phyloP scores from a whole-genome alignment of 2,329 filamentous ascomycete species.

The Bertia moriformis region DNA sequence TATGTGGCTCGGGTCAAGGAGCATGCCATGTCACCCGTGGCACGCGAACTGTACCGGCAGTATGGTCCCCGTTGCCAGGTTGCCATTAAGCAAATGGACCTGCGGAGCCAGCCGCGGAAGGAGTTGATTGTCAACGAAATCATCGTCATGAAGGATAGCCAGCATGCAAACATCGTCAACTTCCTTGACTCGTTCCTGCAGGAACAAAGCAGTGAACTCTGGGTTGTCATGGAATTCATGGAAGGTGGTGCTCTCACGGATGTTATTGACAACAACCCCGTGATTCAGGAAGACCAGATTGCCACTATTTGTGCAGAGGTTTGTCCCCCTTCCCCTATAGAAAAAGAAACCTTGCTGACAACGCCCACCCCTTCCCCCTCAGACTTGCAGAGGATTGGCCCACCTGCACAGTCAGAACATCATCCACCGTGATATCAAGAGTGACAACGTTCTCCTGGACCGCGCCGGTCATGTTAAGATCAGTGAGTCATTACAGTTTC shows the following conservation, averaged over 20 bases:
- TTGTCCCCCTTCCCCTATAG: slow-evolving; percentile 15
- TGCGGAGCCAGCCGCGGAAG: slow-evolving; percentile 91
- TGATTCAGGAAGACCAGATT: slow-evolving; percentile 92
- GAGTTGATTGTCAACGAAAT: slow-evolving; percentile 99
- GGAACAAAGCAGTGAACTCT: slow-evolving; percentile 88
- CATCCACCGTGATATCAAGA: slow-evolving; percentile 98
- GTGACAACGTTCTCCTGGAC: slow-evolving; percentile 92
- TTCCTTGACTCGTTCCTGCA: slow-evolving; percentile 93
- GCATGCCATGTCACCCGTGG: slow-evolving; percentile 65
- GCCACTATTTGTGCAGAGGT: slow-evolving; percentile 95
- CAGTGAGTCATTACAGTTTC: slow-evolving; percentile 56
- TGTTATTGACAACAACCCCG: slow-evolving; percentile 93
- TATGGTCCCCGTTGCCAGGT: slow-evolving; percentile 78
- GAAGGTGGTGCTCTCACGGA: slow-evolving; percentile 94
- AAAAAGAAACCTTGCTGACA: neutral
- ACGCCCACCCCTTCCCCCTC: slow-evolving; percentile 10
- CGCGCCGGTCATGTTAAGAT: slow-evolving; percentile 94
- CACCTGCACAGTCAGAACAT: slow-evolving; percentile 93
- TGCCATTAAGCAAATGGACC: slow-evolving; percentile 98
- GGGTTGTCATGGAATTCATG: slow-evolving; percentile 99
- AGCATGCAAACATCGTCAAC: slow-evolving; percentile 97
- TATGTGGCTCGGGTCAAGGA: slow-evolving; percentile 95
- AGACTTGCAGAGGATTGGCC: slow-evolving; percentile 91
- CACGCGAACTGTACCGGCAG: slow-evolving; percentile 62
- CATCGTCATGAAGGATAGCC: slow-evolving; percentile 99